Percentiles rank a stretch among this genome's conserved stretches.
Evolutionary conservation across 1,139 yeast genomes (phyloP).

Genomic region (Cylindricascospora bacillispora): DNA sequence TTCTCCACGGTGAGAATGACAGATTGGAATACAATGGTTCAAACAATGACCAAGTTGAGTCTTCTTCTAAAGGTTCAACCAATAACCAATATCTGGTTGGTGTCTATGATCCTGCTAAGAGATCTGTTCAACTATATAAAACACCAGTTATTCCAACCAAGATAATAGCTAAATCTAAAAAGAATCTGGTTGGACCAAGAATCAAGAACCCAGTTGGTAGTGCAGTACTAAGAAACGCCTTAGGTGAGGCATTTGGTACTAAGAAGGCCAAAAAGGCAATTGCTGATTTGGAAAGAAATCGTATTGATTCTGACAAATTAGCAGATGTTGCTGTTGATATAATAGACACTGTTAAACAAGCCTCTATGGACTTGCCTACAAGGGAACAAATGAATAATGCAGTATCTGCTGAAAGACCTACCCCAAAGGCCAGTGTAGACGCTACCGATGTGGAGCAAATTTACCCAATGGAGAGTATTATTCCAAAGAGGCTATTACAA

Average conservation of each 20-base stretch:
- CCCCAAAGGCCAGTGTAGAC: conserved; percentile 62
- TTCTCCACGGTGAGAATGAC: conserved; percentile 70
- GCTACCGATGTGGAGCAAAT: conserved; percentile 76
- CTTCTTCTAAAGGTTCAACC: conserved; percentile 22
- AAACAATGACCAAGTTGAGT: no score
- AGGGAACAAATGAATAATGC: conserved; percentile 41
- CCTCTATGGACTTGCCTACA: conserved; percentile 64
- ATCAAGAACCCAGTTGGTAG: conserved; percentile 31
- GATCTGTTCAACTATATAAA: conserved; percentile 47
- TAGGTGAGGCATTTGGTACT: conserved; percentile 96
- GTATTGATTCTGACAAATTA: conserved; percentile 72
- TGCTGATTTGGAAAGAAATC: conserved; percentile 64
- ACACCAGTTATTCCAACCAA: conserved; percentile 45
- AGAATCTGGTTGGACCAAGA: conserved; percentile 44
- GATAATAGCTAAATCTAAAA: conserved; percentile 43
- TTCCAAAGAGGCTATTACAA: conserved; percentile 54
- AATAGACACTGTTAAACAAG: conserved; percentile 61
- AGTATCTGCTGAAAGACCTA: conserved; percentile 57
- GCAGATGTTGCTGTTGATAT: conserved; percentile 68
- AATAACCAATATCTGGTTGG: conserved; percentile 51
- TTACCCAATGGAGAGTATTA: conserved; percentile 59
- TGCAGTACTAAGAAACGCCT: conserved; percentile 55
- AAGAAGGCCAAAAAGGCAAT: conserved; percentile 91
- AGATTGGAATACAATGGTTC: conserved; percentile 63
- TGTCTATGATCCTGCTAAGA: conserved; percentile 49